A percentile compares a stretch with the other conserved stretches of the same genome.
Evolutionary conservation across 2,329 filamentous ascomycete species (phyloP).

Genomic region (Dothiorella sarmentorum): DNA sequence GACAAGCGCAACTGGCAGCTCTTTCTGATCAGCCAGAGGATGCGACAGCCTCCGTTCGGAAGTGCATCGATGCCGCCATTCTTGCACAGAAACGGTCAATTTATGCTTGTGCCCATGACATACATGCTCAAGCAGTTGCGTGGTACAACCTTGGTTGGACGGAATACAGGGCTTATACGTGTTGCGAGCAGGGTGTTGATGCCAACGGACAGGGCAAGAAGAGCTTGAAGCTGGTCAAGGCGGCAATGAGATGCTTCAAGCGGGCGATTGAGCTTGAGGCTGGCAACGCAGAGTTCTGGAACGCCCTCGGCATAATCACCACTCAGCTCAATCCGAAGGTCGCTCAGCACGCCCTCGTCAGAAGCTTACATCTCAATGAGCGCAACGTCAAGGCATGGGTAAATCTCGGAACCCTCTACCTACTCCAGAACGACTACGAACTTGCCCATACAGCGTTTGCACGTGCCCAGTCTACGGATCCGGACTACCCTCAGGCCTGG

Average conservation of each 20-base stretch:
- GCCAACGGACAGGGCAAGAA: conserved; percentile 44
- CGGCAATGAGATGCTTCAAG: conserved; percentile 88
- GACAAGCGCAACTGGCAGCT: conserved; percentile 35
- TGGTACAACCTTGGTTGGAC: conserved; percentile 97
- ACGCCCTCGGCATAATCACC: conserved; percentile 86
- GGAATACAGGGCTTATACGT: conserved; percentile 76
- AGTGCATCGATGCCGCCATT: conserved; percentile 68
- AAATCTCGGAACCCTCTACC: conserved; percentile 81
- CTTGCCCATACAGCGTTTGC: conserved; percentile 90
- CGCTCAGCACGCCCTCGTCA: conserved; percentile 87
- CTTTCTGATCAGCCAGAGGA: conserved; percentile 22
- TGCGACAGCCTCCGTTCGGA: conserved; percentile 40
- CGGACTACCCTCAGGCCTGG: conserved; percentile 92
- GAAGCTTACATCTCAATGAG: conserved; percentile 91
- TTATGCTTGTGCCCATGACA: conserved; percentile 65
- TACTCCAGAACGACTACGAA: conserved; percentile 77
- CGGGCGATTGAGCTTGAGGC: conserved; percentile 92
- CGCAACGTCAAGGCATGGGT: conserved; percentile 81
- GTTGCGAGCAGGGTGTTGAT: conserved; percentile 49
- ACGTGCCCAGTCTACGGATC: conserved; percentile 87
- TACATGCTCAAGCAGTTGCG: conserved; percentile 88
- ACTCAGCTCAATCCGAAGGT: conserved; percentile 81
- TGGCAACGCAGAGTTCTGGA: conserved; percentile 95
- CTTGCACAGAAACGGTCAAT: conserved; percentile 86
- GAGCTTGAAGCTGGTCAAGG: conserved; percentile 62